These are phyloP conservation scores for Psidium guajava DNA, from an alignment of 345 rosid species.

Conservation along the genomic window DNA sequence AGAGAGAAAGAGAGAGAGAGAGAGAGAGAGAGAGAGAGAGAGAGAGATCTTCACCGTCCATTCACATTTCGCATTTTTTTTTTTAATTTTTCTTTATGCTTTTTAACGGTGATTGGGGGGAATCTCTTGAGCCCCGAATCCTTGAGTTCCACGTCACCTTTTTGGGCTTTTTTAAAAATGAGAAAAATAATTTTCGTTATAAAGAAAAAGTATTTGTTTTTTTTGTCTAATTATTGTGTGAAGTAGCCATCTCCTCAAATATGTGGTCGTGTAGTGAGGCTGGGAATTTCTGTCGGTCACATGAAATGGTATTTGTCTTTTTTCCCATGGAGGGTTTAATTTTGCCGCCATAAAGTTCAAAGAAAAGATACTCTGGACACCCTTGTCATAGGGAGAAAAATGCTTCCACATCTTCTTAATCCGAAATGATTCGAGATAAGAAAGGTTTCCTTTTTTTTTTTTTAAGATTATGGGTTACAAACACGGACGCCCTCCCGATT, in stretches of 20 bases:
- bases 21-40: neutral
- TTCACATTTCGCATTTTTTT: neutral
- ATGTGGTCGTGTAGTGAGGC: neutral
- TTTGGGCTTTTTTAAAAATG: neutral
- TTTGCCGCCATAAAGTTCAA: neutral
- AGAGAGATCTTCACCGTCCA: neutral
- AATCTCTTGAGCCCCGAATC: neutral
- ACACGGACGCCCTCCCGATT: neutral
- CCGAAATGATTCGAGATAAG: too few species aligned
- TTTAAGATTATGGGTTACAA: neutral
- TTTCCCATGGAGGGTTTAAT: neutral
- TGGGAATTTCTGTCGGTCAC: neutral
- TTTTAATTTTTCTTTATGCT: neutral
- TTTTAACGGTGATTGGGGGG: neutral
- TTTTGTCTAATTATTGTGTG: neutral
- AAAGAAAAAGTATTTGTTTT: neutral
- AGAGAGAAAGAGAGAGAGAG: neutral
- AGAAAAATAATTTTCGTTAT: neutral
- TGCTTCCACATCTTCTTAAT: too few species aligned
- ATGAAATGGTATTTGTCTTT: neutral
- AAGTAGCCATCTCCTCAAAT: neutral
- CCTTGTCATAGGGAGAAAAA: too few species aligned
- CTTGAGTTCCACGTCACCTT: neutral
- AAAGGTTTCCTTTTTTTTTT: too few species aligned
- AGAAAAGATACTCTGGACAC: neutral